Evolutionary conservation across 345 rosid species (phyloP), one percentile per base, ranked within the genome.

Genomic region (Boechera stricta): DNA sequence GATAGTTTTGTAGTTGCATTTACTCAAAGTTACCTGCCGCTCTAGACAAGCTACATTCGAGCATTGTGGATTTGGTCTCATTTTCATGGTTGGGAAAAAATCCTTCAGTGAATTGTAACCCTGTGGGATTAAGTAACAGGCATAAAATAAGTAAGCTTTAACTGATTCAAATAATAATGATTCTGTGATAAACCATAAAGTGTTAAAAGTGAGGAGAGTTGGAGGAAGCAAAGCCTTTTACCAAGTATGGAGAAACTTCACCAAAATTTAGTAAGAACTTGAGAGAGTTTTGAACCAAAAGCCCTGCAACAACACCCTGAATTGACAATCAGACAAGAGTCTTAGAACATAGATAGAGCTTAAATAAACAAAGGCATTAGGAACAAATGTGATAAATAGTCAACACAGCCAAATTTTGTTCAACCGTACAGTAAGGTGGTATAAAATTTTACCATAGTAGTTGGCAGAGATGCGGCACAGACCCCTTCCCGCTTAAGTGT

Each of bases 221-320:
- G 55, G 10, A 73, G 39, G 65, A 57, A 38, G 68, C 32, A 44
- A 69, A 72, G 82, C 57, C 54, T 62, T 36, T 73, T 89, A 92
- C 98, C 92, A 89, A 79, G 86, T 92, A 92, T 4, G 97, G 91
- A 57, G 99, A 89, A 58, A 92, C 96, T 18, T 87, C 81, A 63
- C 99, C 99, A 81, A 92, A 92, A 33, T 85, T 87, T 69, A 95
- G 87, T 69, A 95, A 79, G 79, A 85, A 87, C 84, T 92, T 92
- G 44, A 95, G 90, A 6, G 99, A 87, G 75, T 88, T 95, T 79
- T 95, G 98, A 75, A 95, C 94, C 75, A 95, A 83, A 57, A 88
- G 94, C 58, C 99, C 99, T 0, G 98, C 96, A 80, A 95, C 90
- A 82, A 95, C 99, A 79, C 97, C 98, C 98, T 92, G 90, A 68